Evolutionary conservation across 805 yeast species (phyloP).

Genomic region (Hanseniaspora vineae): DNA sequence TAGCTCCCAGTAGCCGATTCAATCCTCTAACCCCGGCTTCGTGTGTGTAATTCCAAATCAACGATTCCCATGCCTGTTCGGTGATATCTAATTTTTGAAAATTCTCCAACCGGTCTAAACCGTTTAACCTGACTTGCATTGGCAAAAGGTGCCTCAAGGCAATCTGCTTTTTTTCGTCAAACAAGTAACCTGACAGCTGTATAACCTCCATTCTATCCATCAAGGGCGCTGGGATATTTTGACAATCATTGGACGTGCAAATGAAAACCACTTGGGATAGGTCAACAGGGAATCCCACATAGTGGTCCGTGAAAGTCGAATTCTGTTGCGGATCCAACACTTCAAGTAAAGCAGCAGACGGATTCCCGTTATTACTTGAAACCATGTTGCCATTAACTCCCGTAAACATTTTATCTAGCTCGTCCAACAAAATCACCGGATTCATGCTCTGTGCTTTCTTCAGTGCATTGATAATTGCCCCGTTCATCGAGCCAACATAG

Average conservation of each 20-base stretch:
- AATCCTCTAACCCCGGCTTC: conserved; percentile 80
- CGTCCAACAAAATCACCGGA: conserved; percentile 75
- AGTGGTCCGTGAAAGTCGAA: conserved; percentile 63
- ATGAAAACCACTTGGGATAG: conserved; percentile 68
- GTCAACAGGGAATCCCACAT: conserved; percentile 75
- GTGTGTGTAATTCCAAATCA: conserved; percentile 60
- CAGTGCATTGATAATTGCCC: conserved; percentile 62
- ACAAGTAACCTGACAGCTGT: conserved; percentile 66
- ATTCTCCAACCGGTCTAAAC: conserved; percentile 27
- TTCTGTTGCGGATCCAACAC: conserved; percentile 89
- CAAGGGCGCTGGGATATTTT: conserved; percentile 60
- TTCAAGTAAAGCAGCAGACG: conserved; percentile 79
- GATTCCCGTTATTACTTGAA: conserved; percentile 56
- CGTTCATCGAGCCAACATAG: conserved; percentile 89
- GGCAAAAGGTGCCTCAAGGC: conserved; percentile 61
- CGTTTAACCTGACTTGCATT: conserved; percentile 58
- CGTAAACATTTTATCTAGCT: conserved; percentile 67
- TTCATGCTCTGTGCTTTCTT: conserved; percentile 67
- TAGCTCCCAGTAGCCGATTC: conserved; percentile 60
- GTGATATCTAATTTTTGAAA: conserved; percentile 26
- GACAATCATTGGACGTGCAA: conserved; percentile 75
- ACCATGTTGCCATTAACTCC: conserved; percentile 21
- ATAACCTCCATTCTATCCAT: conserved; percentile 78
- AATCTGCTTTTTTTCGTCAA: conserved; percentile 61
- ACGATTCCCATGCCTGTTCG: conserved; percentile 41